Evolutionary conservation across 192 early-diverging fungal species (phyloP), one percentile per base, ranked within the genome.

Genomic region (Coemansia sp.): DNA sequence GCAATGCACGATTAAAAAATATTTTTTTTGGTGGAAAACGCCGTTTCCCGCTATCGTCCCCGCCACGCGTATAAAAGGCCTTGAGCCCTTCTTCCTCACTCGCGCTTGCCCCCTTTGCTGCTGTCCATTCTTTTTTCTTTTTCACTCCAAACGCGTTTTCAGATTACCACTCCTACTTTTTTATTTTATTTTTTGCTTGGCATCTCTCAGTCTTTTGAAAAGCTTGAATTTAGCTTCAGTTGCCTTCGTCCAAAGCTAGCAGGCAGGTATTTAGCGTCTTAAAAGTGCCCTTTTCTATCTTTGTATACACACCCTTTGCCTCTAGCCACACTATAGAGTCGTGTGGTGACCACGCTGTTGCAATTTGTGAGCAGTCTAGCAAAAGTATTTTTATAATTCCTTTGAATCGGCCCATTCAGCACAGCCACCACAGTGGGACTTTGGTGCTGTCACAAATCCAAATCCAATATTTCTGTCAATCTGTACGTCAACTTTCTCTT

Each of bases 151-250:
- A 49, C 47, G 47, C 19, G 47, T 49, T 19, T 19, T 49, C 19
- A 23, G 47, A 49, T n/a, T 8, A 19, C 47, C 47, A 23, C 23
- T 49, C 47, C 3, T 49, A 49, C 53, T 58, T 66, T 57, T 58
- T 66, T 57, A 53, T 55, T 66, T 59, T 30, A 59, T 33, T 59
- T 58, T 58, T 49, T 21, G 47, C 47, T 49, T 49, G 21, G 47
- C 47, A 49, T 49, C 47, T 49, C 19, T 49, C 47, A 49, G 47
- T 49, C 3, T 19, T 19, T 19, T 19, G 26, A 49, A 19, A 49
- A 49, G 21, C 6, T 49, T 49, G 47, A 49, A 49, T 49, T 49
- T 19, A 49, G 47, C 47, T 21, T 21, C 10, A 19, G 8, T 49
- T 19, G 19, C n/a, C 47, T 49, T 49, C 5, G 47, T 21, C 47